Conservation (phyloP, 2,329 filamentous ascomycete species). For the Ascochyta fabae region DNA sequence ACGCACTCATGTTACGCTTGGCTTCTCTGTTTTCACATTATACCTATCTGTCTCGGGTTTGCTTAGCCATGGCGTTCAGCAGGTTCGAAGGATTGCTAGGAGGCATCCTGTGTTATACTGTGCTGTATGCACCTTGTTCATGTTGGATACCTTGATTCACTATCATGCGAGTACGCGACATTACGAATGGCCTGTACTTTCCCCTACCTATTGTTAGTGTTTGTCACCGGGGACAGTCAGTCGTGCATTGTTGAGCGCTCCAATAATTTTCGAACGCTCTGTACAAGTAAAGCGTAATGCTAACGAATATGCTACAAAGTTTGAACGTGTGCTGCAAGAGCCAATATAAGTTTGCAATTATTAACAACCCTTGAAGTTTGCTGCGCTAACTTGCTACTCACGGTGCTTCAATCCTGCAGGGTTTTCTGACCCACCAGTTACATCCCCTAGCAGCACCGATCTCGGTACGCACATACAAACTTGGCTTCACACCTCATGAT, state of each 20-base stretch:
- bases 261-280: neutral
- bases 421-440: neutral
- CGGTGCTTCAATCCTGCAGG: neutral
- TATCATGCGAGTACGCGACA: too few species aligned
- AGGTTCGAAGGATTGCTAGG: neutral
- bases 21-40: slow-evolving; percentile 1
- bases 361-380: neutral
- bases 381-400: too few species aligned
- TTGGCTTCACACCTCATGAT: slow-evolving; percentile 12
- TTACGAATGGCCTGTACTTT: too few species aligned
- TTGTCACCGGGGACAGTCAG: slow-evolving; percentile 4
- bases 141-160: slow-evolving; percentile 17
- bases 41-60: neutral
- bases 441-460: neutral
- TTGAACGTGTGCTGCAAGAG: neutral
- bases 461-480: neutral
- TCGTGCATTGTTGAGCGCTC: neutral
- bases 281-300: neutral
- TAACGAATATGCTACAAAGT: neutral
- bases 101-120: neutral
- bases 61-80: slow-evolving; percentile 5
- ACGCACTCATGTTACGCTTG: neutral
- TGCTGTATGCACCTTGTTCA: slow-evolving; percentile 2
- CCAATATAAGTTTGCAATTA: neutral
- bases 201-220: slow-evolving; percentile 25